Evolutionary conservation across 768 basidiomycete genomes (phyloP).

Genomic region (Boletus insuetus): DNA sequence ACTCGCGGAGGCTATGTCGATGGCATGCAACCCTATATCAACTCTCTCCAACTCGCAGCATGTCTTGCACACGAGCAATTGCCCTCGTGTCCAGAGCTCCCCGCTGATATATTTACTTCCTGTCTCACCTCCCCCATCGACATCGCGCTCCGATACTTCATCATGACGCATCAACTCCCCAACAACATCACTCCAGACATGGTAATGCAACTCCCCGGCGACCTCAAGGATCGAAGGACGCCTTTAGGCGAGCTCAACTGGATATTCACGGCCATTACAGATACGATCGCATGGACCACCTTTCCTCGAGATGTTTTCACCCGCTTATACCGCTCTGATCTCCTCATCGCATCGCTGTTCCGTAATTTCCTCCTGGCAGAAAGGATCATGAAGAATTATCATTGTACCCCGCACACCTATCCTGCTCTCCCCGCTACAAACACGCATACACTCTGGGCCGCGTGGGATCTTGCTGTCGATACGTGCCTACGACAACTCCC

Average conservation of each 20-base stretch:
- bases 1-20: conserved; percentile 59
- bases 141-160: conserved; percentile 90
- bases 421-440: conserved; percentile 94
- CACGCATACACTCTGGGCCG: conserved; percentile 93
- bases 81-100: conserved; percentile 93
- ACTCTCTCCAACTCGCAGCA: conserved; percentile 92
- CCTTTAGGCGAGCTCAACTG: conserved; percentile 98
- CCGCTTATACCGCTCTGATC: conserved; percentile 89
- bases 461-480: conserved; percentile 98
- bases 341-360: conserved; percentile 94
- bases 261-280: conserved; percentile 99
- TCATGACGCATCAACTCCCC: conserved; percentile 86
- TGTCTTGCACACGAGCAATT: conserved; percentile 89
- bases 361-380: conserved; percentile 97
- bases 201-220: conserved; percentile 94
- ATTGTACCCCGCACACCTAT: conserved; percentile 92
- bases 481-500: conserved; percentile 93
- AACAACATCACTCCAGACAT: conserved; percentile 81
- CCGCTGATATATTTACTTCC: conserved; percentile 96
- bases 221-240: conserved; percentile 93
- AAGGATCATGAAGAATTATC: conserved; percentile 96
- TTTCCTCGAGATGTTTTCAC: conserved; percentile 94
- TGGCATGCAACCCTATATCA: conserved; percentile 67
- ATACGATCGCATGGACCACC: conserved; percentile 99
- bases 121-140: conserved; percentile 98